A percentile compares a stretch with the other conserved stretches of the same genome.
phyloP scores from a whole-genome alignment of 306 rosid genomes.

The Sophora flavescens region DNA sequence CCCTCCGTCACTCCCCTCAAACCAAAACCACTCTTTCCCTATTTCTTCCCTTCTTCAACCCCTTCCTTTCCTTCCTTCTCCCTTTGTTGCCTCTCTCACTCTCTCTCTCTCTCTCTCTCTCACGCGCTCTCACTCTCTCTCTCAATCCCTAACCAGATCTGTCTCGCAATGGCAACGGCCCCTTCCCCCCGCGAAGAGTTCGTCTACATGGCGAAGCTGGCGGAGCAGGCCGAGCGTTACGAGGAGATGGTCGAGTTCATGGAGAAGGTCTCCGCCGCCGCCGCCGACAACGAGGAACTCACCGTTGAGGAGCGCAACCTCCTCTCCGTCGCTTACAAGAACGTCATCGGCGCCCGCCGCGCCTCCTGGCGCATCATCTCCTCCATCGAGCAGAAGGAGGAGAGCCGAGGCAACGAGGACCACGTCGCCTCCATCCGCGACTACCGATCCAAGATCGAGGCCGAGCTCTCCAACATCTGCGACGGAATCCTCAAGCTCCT shows the following conservation, averaged over 20 bases:
- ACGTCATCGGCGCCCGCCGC: constrained; percentile 94
- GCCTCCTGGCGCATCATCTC: constrained; percentile 99
- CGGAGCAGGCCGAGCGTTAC: constrained; percentile 99
- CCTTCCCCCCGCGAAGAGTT: constrained; percentile 85
- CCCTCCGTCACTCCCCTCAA: not conserved
- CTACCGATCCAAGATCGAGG: constrained; percentile 96
- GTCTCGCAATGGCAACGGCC: constrained; percentile 70
- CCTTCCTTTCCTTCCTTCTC: not conserved
- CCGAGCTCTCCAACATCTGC: constrained; percentile 88
- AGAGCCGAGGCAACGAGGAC: constrained; percentile 97
- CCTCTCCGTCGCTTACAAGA: constrained; percentile 95
- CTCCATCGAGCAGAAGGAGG: constrained; percentile 99
- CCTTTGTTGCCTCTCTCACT: constrained; percentile 11
- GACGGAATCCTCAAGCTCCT: constrained; percentile 96
- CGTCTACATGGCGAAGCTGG: constrained; percentile 98
- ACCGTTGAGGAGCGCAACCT: constrained; percentile 93
- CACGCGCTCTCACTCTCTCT: not conserved
- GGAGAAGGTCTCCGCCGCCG: constrained; percentile 89
- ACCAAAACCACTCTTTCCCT: not conserved
- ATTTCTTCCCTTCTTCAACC: not conserved
- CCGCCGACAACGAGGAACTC: constrained; percentile 80
- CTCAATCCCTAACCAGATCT: constrained; percentile 37
- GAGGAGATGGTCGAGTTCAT: constrained; percentile 99
- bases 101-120: not conserved
- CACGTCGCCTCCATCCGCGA: constrained; percentile 85